Conservation (phyloP, 2,329 filamentous ascomycete species). For the Chrysoporthe cubensis region DNA sequence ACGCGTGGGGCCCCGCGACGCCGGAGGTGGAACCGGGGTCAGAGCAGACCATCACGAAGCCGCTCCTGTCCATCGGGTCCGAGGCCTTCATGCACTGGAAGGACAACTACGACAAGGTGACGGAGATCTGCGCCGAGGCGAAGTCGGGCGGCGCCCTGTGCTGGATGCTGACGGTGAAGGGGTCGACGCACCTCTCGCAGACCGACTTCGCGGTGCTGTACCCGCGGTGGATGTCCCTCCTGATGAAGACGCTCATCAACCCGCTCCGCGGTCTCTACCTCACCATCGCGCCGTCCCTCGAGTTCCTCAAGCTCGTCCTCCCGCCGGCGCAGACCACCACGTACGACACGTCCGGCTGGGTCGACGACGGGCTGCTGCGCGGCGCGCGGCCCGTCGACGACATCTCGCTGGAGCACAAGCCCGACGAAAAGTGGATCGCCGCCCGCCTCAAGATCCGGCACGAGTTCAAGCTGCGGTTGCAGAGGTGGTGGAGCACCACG, state of each 20-base stretch:
- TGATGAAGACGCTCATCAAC: slow-evolving; percentile 67
- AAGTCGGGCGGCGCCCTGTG: slow-evolving; percentile 48
- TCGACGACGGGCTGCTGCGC: slow-evolving; percentile 56
- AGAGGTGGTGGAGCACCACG: slow-evolving; percentile 40
- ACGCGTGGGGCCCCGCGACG: slow-evolving; percentile 63
- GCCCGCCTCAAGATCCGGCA: slow-evolving; percentile 60
- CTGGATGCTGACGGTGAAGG: slow-evolving; percentile 58
- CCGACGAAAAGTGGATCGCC: slow-evolving; percentile 62
- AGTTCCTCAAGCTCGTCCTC: slow-evolving; percentile 62
- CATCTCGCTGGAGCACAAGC: slow-evolving; percentile 56
- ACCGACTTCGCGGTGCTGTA: slow-evolving; percentile 70
- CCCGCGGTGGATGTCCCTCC: slow-evolving; percentile 57
- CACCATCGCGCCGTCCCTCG: slow-evolving; percentile 64
- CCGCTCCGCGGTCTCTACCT: slow-evolving; percentile 65
- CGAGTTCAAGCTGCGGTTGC: slow-evolving; percentile 57
- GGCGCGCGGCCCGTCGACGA: slow-evolving; percentile 46
- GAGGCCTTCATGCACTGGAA: slow-evolving; percentile 75
- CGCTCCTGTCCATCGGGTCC: slow-evolving; percentile 66
- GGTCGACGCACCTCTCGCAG: slow-evolving; percentile 68
- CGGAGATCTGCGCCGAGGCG: slow-evolving; percentile 60
- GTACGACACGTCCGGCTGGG: slow-evolving; percentile 50
- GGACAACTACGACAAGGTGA: slow-evolving; percentile 62
- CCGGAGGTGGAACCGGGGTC: slow-evolving; percentile 47
- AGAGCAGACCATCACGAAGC: slow-evolving; percentile 48
- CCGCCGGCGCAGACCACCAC: slow-evolving; percentile 49